Base-by-base conservation (phyloP, 768 basidiomycete genomes). In the Naganishia onofrii region DNA sequence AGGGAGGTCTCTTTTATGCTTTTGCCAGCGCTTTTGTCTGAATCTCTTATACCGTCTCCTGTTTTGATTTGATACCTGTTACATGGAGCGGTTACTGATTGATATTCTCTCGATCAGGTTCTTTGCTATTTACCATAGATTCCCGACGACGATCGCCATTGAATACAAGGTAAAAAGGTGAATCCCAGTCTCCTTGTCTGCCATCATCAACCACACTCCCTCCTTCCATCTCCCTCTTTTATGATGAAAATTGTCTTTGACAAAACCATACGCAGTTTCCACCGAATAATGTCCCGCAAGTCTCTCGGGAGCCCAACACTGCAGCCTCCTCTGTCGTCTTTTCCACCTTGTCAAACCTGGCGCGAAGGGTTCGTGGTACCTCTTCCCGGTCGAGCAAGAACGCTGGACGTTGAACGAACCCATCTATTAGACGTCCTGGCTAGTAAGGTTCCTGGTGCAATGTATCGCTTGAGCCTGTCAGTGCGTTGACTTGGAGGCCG, bases 221-320 rank as follows among this genome's bases (percentile, higher is more conserved):
- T 57, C 60, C 28, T 36, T 44, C 64, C 34, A 71, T 29, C n/a
- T 57, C 44, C n/a, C 55, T 54, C 31, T 60, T 71, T 48, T 54
- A 76, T 73, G 79, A 80, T 79, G 79, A 80, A 77, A 80, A 68
- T 58, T 58, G 53, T 57, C 52, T 72, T 71, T 71, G 68, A 71
- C 70, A 79, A 80, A 80, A 79, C 78, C 79, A 80, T 80, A 79
- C 79, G 79, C 79, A 80, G 79, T 80, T 80, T 80, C 78, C 79
- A 80, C 79, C 77, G 78, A 80, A 80, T 72, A 77, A 78, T 66
- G 70, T 56, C 57, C 66, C 76, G 78, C 79, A 76, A 77, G 75
- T 65, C 76, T 72, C 74, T 76, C 74, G 70, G 76, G 77, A 77
- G 70, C 68, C 73, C 48, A 60, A 53, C 48, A 65, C 54, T 65